Base-by-base conservation (phyloP, 495 filamentous ascomycete species). In the Monascus purpureus region DNA sequence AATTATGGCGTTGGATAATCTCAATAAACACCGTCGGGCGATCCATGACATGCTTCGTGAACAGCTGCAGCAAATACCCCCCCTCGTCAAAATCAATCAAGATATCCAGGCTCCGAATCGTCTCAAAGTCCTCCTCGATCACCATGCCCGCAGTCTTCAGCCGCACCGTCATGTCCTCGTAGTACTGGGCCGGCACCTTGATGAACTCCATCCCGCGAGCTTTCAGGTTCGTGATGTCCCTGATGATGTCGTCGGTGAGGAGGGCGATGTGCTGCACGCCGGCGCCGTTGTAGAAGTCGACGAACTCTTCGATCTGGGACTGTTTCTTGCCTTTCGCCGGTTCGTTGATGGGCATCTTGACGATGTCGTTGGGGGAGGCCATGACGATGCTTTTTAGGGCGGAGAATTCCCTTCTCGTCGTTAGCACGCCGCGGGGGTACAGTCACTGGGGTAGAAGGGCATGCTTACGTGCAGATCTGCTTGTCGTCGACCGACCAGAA, bases 301-400 rank as follows among this genome's bases (percentile, higher is more conserved):
- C 74, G 50, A 82, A 94, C 55, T 94, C 87, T 51, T 93, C 85
- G 47, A 95, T 94, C 57, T 95, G 87, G 1, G 72, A 79, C 52
- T 78, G 76, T 47, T 77, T 80, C 55, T 84, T 84, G 30, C 86
- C 87, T 25, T 72, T 66, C 0, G 87, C 86, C 2, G 86, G 87
- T 59, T 95, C 84, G 67, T 94, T 94, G 68, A 95, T 88, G 42
- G 87, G 87, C 82, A 94, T 94, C 53, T 93, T 93, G 42, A 94
- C 78, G 4, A 75, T 47, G 28, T 83, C 75, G 54, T 80, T 79
- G n/a, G 75, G 70, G 1, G 73, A 80, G 8, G 82, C 72, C 82
- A 94, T 90, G 43, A 94, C 87, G 40, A 93, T 73, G 43, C 70
- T 78, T 49, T 75, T 78, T 16, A 94, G 63, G 3, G 86, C 82